phyloP scores from a whole-genome alignment of 768 basidiomycete genomes.

The Pisolithus microcarpus region DNA sequence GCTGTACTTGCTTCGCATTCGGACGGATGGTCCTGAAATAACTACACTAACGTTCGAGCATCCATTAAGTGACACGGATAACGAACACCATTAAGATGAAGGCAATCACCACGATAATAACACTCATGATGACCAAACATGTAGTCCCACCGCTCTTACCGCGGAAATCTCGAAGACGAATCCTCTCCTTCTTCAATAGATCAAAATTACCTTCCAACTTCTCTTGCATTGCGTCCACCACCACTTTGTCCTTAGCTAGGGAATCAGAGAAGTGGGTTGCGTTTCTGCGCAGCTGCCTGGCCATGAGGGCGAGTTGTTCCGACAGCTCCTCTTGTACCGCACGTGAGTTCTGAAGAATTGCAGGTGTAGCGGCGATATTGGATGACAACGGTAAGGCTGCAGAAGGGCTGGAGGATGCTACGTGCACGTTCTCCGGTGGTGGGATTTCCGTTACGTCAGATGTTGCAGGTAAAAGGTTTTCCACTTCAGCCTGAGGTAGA shows the following conservation, averaged over 20 bases:
- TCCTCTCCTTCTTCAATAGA: conserved; percentile 58
- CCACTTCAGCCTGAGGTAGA: conserved; percentile 10
- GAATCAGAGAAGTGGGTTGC: conserved; percentile 69
- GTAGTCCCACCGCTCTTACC: conserved; percentile 66
- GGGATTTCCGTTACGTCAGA: conserved; percentile 12
- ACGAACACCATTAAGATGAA: conserved; percentile 69
- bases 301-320: conserved; percentile 76
- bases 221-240: conserved; percentile 58
- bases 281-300: conserved; percentile 78
- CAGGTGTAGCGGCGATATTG: conserved; percentile 28
- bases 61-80: conserved; percentile 52
- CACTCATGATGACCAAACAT: conserved; percentile 56
- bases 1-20: too few relatives aligned
- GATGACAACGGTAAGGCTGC: conserved; percentile 29
- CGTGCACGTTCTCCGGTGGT: conserved; percentile 2
- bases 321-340: conserved; percentile 70
- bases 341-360: conserved; percentile 48
- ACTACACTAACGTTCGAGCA: too few relatives aligned
- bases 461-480: conserved; percentile 36
- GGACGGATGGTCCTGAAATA: too few relatives aligned
- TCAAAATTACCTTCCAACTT: conserved; percentile 72
- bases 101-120: conserved; percentile 59
- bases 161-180: conserved; percentile 52
- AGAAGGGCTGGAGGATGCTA: conserved; percentile 16
- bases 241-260: conserved; percentile 65